Percentiles rank a stretch among this genome's conserved stretches.
Conservation (phyloP, 176 grass and related monocot genomes). For the Puya raimondii region DNA sequence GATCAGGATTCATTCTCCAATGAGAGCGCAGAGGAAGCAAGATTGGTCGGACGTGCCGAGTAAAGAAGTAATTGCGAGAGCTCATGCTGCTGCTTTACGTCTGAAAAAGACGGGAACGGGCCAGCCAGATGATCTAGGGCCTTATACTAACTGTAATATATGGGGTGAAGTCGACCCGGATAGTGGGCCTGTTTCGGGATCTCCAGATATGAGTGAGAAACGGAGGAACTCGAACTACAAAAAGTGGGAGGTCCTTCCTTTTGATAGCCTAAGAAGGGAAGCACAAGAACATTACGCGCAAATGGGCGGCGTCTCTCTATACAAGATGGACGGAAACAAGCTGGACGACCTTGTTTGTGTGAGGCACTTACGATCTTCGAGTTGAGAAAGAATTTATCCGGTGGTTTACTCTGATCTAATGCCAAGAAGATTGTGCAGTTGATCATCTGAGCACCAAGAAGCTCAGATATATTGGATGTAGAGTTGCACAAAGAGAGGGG, state of each 20-base stretch:
- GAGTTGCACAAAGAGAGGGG: no score
- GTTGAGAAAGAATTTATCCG: background rate
- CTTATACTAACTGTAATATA: conserved; percentile 89
- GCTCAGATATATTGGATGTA: no score
- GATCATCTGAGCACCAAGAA: no score
- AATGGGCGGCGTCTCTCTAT: conserved; percentile 57
- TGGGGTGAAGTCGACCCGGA: conserved; percentile 58
- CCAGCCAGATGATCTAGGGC: conserved; percentile 30
- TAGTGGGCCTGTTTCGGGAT: conserved; percentile 65
- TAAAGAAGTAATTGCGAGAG: conserved; percentile 56
- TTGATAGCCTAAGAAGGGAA: conserved; percentile 59
- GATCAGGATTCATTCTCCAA: conserved; percentile 84
- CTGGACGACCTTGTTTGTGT: conserved; percentile 93
- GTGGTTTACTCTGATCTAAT: no score
- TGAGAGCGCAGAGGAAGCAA: conserved; percentile 75
- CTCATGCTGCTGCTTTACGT: conserved; percentile 57
- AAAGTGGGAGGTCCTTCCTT: conserved; percentile 76
- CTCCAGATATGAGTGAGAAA: conserved; percentile 55
- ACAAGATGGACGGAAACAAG: conserved; percentile 98
- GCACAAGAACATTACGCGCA: conserved; percentile 72
- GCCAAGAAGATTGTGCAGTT: no score
- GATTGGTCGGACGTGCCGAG: conserved; percentile 83
- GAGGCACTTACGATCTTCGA: conserved; percentile 46
- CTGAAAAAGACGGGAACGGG: conserved; percentile 43
- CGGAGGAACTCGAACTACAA: conserved; percentile 62